Base-by-base conservation (phyloP, 345 rosid species). In the Limnanthes douglasii region DNA sequence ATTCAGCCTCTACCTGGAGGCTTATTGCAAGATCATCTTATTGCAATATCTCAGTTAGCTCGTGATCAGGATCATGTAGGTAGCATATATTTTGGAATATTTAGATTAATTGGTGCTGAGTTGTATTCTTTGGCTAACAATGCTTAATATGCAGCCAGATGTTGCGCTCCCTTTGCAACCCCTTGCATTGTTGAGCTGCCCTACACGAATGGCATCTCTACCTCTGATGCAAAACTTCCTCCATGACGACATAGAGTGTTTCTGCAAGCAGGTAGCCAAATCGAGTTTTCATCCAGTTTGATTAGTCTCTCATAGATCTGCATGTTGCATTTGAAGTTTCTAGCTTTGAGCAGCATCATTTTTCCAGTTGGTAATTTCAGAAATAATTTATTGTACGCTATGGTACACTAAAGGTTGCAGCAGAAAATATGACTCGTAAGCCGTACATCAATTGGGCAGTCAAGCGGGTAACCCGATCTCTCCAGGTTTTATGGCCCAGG, bases 401-500 rank as follows among this genome's bases (percentile, higher is more conserved):
- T 58, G 32, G 36, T 54, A 19, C 12, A 25, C 44, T 21, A 31
- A 57, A 88, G 97, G 95, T 88, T 68, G 83, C 73, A 35, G 64
- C 86, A 37, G 86, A 60, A 48, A 88, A 69, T 62, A 43, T 70
- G 64, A 64, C 82, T 53, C 78, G 83, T 52, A 88, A 83, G 60
- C 95, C 93, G 35, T 83, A 67, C 56, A 72, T 88, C 52, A 88
- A 48, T 64, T 83, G 95, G 97, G 95, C 93, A 41, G 75, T 88
- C 58, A 82, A 76, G 70, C 80, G 97, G 43, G 97, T 88, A 34
- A 72, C 90, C 6, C 45, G 97, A 40, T 88, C 97, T 46, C 93
- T 88, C 50, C 97, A 88, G 57, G 97, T 82, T 31, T 50, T 88
- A 30, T 88, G 97, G 97, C 97, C 97, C 36, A 63, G 97, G 69